Base-by-base conservation (phyloP, 148 eudicot species). In the Vaccinium myrtillus region DNA sequence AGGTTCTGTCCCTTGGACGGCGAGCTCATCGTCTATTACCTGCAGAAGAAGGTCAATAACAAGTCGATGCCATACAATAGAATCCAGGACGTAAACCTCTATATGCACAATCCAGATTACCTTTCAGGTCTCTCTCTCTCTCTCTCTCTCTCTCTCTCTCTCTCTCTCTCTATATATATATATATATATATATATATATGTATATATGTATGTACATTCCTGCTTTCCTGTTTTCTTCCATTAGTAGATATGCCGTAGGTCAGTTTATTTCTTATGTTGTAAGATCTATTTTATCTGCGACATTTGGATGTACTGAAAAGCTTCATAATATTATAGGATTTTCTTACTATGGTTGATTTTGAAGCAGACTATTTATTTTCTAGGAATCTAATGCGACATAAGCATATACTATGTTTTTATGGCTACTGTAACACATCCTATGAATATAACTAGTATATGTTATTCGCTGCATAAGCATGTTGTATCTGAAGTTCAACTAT, bases 1-100 rank as follows among this genome's bases (percentile, higher is more conserved):
- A 86, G 81, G 13, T 89, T 89, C 12, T n/a, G 7, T 1, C 91
- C 91, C 0, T 19, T 9, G 8, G 88, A 87, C 11, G 65, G 69
- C 1, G 89, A 89, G 54, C 87, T 89, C n/a, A 55, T 87, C 1
- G 39, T 59, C 21, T 8, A 83, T 13, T 89, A 87, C 59, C 51
- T 89, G 43, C 36, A 23, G 83, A 83, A 58, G 61, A 89, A 87
- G 83, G 54, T 87, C 27, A 16, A 3, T 5, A 82, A 78, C 53
- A 2, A 58, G 75, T 2, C 13, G 0, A 25, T 89, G 32, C 86
- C 89, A 0, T 6, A 15, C 6, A 59, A 82, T 54, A 80, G n/a
- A 77, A 86, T 88, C 3, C 16, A 2, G 32, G 85, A 86, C 2
- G 81, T 82, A 32, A 49, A 89, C 2, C 76, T 87, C 10, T 89